phyloP scores from a whole-genome alignment of 2,329 filamentous ascomycete species.

The Fusarium sp. region DNA sequence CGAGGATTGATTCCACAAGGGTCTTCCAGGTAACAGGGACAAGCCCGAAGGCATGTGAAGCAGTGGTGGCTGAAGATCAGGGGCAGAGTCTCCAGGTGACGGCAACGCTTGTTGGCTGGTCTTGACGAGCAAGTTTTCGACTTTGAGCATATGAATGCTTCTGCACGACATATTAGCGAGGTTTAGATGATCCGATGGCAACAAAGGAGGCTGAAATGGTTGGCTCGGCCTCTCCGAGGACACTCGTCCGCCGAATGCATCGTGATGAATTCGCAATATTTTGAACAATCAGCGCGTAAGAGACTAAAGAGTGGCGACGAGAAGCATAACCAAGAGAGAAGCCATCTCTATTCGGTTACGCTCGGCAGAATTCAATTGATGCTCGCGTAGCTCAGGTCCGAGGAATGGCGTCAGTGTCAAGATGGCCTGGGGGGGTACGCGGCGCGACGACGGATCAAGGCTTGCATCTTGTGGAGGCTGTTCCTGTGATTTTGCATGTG shows the following conservation, averaged over 20 bases:
- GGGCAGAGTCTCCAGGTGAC: not conserved
- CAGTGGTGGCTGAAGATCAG: not conserved
- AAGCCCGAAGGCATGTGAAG: not conserved
- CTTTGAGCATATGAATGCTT: not conserved
- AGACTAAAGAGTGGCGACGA: not conserved
- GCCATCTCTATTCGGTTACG: not conserved
- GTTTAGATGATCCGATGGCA: not conserved
- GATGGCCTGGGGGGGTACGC: not conserved
- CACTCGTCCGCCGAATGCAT: not conserved
- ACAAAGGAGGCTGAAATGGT: not conserved
- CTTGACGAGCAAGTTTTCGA: not conserved
- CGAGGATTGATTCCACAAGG: not conserved
- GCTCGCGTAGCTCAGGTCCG: not conserved
- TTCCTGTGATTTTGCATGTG: not conserved
- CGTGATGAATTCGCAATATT: not conserved
- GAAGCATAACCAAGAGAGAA: not conserved
- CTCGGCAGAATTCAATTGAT: not conserved
- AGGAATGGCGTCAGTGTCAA: not conserved
- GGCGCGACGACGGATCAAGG: not conserved
- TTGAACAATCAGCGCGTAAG: not conserved
- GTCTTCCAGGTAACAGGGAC: not conserved
- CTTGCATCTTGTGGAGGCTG: not conserved
- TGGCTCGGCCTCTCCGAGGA: conserved; percentile 18
- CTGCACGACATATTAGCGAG: not conserved
- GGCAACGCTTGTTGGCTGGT: not conserved